Percentiles rank a stretch among this genome's conserved stretches.
Evolutionary conservation across 139 green algal genomes (phyloP).

Genomic region (Chlorella sorokiniana): DNA sequence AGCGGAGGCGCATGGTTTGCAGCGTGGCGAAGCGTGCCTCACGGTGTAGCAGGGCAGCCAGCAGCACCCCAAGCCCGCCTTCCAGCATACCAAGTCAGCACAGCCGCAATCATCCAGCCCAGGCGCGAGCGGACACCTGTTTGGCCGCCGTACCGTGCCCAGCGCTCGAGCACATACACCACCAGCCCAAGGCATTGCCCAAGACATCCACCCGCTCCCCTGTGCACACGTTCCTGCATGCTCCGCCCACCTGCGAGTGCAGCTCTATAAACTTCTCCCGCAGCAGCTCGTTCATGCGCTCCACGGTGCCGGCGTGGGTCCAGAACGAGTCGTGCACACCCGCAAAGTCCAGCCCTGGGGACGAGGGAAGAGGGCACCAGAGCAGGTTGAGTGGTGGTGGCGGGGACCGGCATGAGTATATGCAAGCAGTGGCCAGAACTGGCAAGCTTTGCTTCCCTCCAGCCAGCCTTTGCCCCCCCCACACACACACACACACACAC

Average conservation of each 20-base stretch:
- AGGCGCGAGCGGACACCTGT: too few relatives aligned
- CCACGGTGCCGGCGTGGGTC: slow-evolving; percentile 89
- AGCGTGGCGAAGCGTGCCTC: too few relatives aligned
- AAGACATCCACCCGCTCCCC: not conserved
- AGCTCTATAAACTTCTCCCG: slow-evolving; percentile 89
- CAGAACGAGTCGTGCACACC: slow-evolving; percentile 99
- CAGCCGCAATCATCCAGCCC: too few relatives aligned
- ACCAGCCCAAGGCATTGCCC: not conserved
- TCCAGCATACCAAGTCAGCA: too few relatives aligned
- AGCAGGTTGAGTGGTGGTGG: not conserved
- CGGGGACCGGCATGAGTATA: too few relatives aligned
- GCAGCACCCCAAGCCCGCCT: too few relatives aligned
- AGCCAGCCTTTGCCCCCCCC: not conserved
- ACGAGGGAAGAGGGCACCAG: not conserved
- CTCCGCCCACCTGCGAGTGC: slow-evolving; percentile 56
- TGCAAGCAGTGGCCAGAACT: too few relatives aligned
- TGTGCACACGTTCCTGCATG: not conserved
- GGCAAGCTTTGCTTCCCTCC: not conserved
- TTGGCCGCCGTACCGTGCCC: too few relatives aligned
- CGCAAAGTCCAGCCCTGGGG: slow-evolving; percentile 77
- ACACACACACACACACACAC: not conserved
- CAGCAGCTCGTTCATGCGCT: slow-evolving; percentile 81
- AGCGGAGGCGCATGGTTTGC: not conserved
- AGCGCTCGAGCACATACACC: not conserved
- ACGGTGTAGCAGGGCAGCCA: not conserved